Conservation (phyloP, 805 yeast genomes). For the Kregervanrija fluxuum region DNA sequence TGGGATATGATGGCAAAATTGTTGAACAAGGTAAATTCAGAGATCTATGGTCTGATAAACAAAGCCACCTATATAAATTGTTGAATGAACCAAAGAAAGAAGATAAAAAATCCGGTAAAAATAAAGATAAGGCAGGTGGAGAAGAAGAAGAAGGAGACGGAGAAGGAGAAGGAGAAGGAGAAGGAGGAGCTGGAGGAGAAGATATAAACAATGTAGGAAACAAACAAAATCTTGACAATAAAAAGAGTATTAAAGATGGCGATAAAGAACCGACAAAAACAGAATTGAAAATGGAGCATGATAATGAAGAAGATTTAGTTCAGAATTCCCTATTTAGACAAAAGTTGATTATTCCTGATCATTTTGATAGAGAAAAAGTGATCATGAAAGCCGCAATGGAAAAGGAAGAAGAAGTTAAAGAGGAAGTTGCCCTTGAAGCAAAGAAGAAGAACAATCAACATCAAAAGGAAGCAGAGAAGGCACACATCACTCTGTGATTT, state of each 20-base stretch:
- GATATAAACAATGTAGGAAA: neutral
- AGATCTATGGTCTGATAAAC: conserved; percentile 41
- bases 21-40: conserved; percentile 68
- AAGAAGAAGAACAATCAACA: neutral
- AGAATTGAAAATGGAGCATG: conserved; percentile 7
- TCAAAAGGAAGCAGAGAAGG: neutral
- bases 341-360: conserved; percentile 17
- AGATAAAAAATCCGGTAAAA: neutral
- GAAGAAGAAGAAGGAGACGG: conserved; percentile 8
- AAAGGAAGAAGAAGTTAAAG: conserved; percentile 22
- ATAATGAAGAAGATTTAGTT: conserved; percentile 12
- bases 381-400: conserved; percentile 9
- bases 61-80: conserved; percentile 26
- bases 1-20: conserved; percentile 70
- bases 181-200: neutral
- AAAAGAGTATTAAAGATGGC: conserved; percentile 4
- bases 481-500: neutral
- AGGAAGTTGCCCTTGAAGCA: conserved; percentile 3
- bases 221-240: conserved; percentile 1
- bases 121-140: conserved; percentile 10
- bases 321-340: conserved; percentile 16
- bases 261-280: conserved; percentile 5
- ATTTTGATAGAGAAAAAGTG: conserved; percentile 15
- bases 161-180: conserved; percentile 2
- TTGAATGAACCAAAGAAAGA: conserved; percentile 20